A percentile compares a stretch with the other conserved stretches of the same genome.
phyloP scores from a whole-genome alignment of 352 stramenopile species.

The Peronospora farinosa region DNA sequence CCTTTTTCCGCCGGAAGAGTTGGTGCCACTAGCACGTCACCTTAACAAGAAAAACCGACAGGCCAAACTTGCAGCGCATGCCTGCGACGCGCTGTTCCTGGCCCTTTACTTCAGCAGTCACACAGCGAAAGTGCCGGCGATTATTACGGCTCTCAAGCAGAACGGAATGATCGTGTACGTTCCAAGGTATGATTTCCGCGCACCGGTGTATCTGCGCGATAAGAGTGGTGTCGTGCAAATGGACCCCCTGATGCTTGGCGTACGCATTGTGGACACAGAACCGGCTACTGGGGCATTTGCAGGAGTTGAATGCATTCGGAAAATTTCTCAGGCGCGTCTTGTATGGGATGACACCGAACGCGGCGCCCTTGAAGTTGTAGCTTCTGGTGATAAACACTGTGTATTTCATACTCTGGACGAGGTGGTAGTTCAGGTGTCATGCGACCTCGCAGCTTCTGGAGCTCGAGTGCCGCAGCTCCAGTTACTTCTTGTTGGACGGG shows the following conservation, averaged over 20 bases:
- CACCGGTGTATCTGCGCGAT: conserved; percentile 88
- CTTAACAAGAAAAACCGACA: conserved; percentile 89
- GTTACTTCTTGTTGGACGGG: conserved; percentile 55
- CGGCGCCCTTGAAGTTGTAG: conserved; percentile 27
- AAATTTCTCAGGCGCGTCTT: conserved; percentile 51
- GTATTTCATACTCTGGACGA: conserved; percentile 66
- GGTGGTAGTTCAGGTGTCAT: conserved; percentile 74
- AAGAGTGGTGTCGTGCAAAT: conserved; percentile 82
- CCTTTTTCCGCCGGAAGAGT: conserved; percentile 47
- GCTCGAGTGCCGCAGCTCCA: conserved; percentile 72
- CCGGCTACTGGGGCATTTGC: conserved; percentile 60
- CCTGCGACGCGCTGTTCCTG: conserved; percentile 89
- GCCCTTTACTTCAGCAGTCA: conserved; percentile 90
- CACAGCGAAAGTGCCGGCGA: conserved; percentile 69
- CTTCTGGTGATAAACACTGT: conserved; percentile 11
- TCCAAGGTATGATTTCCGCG: conserved; percentile 87
- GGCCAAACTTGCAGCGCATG: conserved; percentile 82
- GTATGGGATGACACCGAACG: conserved; percentile 28
- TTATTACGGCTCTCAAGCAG: conserved; percentile 86
- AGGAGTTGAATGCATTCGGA: conserved; percentile 46
- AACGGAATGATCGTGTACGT: conserved; percentile 93
- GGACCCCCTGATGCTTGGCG: conserved; percentile 61
- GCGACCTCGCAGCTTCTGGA: conserved; percentile 59
- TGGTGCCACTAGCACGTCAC: conserved; percentile 76
- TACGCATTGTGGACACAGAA: conserved; percentile 54